Conservation (phyloP, 2,329 filamentous ascomycete genomes). For the Drechslerella coelobrocha region DNA sequence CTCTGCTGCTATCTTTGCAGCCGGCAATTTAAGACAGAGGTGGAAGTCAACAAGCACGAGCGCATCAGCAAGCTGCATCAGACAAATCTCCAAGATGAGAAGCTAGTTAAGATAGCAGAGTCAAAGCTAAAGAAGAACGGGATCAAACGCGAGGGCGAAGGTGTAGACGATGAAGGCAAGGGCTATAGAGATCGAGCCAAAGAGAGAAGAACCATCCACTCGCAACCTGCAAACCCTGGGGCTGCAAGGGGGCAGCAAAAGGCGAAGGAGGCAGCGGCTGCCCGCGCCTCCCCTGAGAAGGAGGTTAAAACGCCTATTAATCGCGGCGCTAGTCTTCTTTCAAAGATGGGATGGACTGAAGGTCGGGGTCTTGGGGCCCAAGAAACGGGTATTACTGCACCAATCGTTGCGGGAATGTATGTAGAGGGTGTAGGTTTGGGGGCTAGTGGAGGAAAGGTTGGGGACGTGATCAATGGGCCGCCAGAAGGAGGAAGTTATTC, state of each 20-base stretch:
- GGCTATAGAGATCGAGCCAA: conserved; percentile 72
- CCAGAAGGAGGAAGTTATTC: conserved; percentile 66
- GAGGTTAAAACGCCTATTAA: conserved; percentile 62
- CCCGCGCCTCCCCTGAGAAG: conserved; percentile 53
- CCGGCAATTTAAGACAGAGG: conserved; percentile 65
- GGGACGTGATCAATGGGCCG: conserved; percentile 71
- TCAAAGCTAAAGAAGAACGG: conserved; percentile 58
- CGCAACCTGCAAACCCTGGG: conserved; percentile 66
- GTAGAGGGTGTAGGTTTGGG: conserved; percentile 73
- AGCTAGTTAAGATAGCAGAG: conserved; percentile 59
- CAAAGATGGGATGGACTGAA: conserved; percentile 75
- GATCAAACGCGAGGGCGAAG: conserved; percentile 52
- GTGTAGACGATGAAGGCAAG: conserved; percentile 48
- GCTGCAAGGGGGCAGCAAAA: conserved; percentile 54
- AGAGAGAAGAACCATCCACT: conserved; percentile 69
- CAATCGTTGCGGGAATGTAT: conserved; percentile 71
- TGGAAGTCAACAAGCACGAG: conserved; percentile 68
- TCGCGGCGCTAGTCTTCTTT: conserved; percentile 68
- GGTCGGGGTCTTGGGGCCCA: conserved; percentile 71
- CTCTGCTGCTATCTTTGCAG: conserved; percentile 70
- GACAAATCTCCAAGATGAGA: conserved; percentile 64
- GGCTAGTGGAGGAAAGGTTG: conserved; percentile 72
- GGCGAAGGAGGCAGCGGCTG: conserved; percentile 56
- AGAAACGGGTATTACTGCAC: conserved; percentile 69
- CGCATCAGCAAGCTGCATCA: conserved; percentile 66